Percentiles rank a stretch among this genome's conserved stretches.
These are phyloP conservation scores for Beauveria rudraprayagi DNA, from an alignment of 2,329 filamentous ascomycete species.

Conservation along the genomic window DNA sequence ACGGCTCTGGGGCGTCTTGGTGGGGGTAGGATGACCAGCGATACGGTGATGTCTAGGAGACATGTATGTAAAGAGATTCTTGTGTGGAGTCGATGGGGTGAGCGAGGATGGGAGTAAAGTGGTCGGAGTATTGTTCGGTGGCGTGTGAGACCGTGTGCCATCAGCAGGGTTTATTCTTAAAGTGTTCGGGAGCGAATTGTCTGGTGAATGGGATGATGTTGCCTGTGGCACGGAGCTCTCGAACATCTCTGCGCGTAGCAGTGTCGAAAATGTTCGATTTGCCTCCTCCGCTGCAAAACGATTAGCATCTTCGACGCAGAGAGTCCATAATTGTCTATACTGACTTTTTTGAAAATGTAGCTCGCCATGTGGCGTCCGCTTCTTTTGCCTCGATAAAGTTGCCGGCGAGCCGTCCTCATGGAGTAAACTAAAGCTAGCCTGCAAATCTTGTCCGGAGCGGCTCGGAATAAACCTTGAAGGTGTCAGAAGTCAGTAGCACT, in stretches of 20 bases:
- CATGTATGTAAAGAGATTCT: constrained; percentile 92
- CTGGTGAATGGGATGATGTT: constrained; percentile 53
- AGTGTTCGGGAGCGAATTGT: constrained; percentile 41
- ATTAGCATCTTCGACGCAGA: background rate
- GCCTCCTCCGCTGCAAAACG: constrained; percentile 68
- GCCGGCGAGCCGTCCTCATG: constrained; percentile 91
- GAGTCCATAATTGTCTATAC: background rate
- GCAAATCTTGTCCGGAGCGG: constrained; percentile 83
- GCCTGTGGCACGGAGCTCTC: constrained; percentile 81
- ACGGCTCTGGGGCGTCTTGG: constrained; percentile 79
- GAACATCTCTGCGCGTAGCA: constrained; percentile 87
- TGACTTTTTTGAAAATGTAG: constrained; percentile 90
- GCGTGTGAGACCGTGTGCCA: constrained; percentile 69
- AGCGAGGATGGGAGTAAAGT: constrained; percentile 62
- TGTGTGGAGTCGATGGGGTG: constrained; percentile 91
- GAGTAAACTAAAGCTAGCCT: constrained; percentile 84
- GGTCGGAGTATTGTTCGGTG: constrained; percentile 57
- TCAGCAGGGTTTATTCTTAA: constrained; percentile 50
- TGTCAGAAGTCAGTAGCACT: constrained; percentile 17
- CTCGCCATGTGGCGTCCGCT: constrained; percentile 79
- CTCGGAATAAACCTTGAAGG: constrained; percentile 81
- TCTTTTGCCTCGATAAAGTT: constrained; percentile 78
- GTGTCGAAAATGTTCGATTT: constrained; percentile 81
- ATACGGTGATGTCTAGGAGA: constrained; percentile 64
- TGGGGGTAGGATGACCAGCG: constrained; percentile 78